phyloP scores from a whole-genome alignment of 306 rosid genomes.

The Cucurbita argyrosperma region DNA sequence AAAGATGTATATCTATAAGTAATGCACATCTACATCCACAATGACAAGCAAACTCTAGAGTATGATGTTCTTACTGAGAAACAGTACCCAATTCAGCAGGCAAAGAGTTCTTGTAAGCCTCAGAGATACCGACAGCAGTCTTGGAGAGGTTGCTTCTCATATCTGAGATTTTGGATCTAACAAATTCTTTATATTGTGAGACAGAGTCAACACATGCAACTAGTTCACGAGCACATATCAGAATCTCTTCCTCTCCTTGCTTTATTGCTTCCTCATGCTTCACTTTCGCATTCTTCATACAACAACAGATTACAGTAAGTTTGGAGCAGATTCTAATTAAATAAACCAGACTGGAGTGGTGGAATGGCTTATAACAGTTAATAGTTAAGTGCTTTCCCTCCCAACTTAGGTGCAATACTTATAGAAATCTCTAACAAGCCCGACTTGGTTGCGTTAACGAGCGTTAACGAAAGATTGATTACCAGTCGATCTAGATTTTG shows the following conservation, averaged over 20 bases:
- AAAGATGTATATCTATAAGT: too few species aligned
- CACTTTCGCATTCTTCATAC: slow-evolving; percentile 40
- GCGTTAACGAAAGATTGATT: not conserved
- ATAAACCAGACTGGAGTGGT: not conserved
- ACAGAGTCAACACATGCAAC: slow-evolving; percentile 39
- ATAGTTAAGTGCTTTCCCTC: not conserved
- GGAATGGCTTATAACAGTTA: not conserved
- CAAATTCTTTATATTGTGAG: slow-evolving; percentile 45
- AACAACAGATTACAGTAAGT: not conserved
- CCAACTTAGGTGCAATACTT: not conserved
- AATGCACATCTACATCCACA: too few species aligned
- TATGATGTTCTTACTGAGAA: too few species aligned
- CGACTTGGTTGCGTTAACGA: not conserved
- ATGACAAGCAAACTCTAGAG: too few species aligned
- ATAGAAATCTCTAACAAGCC: not conserved
- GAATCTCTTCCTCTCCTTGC: slow-evolving; percentile 50
- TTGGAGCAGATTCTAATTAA: not conserved
- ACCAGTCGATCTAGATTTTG: not conserved
- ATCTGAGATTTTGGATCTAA: slow-evolving; percentile 38
- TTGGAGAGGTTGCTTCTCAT: slow-evolving; percentile 43
- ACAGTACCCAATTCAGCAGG: not conserved
- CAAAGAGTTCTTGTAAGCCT: slow-evolving; percentile 30
- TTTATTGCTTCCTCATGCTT: slow-evolving; percentile 46
- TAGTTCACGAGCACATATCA: slow-evolving; percentile 33
- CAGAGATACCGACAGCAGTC: slow-evolving; percentile 37